These are phyloP conservation scores for Microcos paniculata DNA, from an alignment of 345 rosid species.

Conservation along the genomic window DNA sequence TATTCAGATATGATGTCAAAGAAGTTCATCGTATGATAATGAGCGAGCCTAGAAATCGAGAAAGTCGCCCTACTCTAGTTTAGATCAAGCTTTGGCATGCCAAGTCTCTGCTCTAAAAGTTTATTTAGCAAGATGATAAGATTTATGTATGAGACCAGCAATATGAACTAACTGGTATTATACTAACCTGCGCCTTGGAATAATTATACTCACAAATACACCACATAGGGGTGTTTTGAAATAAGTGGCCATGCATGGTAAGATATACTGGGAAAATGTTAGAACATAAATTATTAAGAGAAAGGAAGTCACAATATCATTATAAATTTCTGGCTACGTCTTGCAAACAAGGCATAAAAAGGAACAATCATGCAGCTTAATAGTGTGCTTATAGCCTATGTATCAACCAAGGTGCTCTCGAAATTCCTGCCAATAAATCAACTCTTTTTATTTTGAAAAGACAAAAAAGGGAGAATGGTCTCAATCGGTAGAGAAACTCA, in stretches of 20 bases:
- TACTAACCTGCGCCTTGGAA: neutral
- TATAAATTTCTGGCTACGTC: neutral
- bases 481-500: slow-evolving; percentile 17
- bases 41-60: neutral
- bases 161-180: neutral
- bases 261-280: neutral
- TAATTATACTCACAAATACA: neutral
- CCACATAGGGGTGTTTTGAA: neutral
- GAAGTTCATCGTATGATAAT: neutral
- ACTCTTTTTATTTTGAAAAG: neutral
- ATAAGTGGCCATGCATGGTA: neutral
- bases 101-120: neutral
- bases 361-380: neutral
- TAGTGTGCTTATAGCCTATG: neutral
- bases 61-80: neutral
- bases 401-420: neutral
- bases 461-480: neutral
- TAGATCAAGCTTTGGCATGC: neutral
- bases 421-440: neutral
- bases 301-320: neutral
- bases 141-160: neutral
- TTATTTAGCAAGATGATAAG: neutral
- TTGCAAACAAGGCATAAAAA: neutral
- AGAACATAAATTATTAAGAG: neutral
- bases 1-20: neutral